Evolutionary conservation across 352 stramenopile genomes (phyloP).

Genomic region (Aphanomyces astaci): DNA sequence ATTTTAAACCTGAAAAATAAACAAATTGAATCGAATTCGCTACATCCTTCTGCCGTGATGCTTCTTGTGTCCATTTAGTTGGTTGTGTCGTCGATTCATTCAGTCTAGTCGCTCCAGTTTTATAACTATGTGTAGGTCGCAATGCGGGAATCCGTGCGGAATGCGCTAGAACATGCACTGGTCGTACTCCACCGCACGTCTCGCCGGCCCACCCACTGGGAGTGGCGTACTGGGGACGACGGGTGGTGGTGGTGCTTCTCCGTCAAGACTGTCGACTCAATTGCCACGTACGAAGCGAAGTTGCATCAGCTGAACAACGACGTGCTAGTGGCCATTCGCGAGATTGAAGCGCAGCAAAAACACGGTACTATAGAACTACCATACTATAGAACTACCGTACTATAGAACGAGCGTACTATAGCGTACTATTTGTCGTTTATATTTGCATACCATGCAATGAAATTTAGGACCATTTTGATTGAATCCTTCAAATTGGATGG

Average conservation of each 20-base stretch:
- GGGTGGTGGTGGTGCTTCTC: constrained; percentile 20
- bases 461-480: too few relatives aligned
- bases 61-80: too few relatives aligned
- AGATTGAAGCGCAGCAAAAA: constrained; percentile 27
- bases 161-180: constrained; percentile 43
- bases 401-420: too few relatives aligned
- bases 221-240: too few relatives aligned
- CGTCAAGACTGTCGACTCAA: constrained; percentile 46
- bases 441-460: too few relatives aligned
- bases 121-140: constrained; percentile 28
- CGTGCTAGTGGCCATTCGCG: constrained; percentile 25
- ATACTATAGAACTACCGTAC: not conserved
- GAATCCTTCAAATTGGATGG: too few relatives aligned
- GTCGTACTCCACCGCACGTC: constrained; percentile 34
- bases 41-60: too few relatives aligned
- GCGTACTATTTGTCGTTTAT: too few relatives aligned
- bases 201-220: constrained; percentile 11
- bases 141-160: constrained; percentile 41
- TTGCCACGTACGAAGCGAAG: constrained; percentile 46
- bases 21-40: too few relatives aligned
- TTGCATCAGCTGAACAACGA: constrained; percentile 44
- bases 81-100: too few relatives aligned
- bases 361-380: not conserved
- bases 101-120: too few relatives aligned
- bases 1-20: too few relatives aligned